phyloP scores from a whole-genome alignment of 1,284 basidiomycete species.

The Phellopilus nigrolimitatus region DNA sequence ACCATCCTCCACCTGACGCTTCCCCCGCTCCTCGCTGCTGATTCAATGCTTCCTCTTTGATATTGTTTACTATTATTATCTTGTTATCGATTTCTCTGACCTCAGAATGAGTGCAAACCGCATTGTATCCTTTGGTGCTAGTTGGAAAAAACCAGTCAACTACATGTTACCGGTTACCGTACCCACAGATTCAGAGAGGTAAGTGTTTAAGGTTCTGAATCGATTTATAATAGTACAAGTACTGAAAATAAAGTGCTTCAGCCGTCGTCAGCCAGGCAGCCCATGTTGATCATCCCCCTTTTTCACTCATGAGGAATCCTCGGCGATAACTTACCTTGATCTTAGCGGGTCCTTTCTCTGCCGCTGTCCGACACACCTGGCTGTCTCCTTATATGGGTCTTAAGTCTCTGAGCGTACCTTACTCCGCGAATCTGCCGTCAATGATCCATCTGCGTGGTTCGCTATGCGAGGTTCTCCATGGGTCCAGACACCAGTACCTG shows the following conservation, averaged over 20 bases:
- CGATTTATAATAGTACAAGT: background rate
- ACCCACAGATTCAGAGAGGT: background rate
- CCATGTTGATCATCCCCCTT: no score
- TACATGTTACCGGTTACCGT: no score
- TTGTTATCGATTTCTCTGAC: background rate
- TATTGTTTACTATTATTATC: background rate
- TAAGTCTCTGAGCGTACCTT: background rate
- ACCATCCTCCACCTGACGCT: background rate
- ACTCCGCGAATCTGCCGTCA: conserved; percentile 16
- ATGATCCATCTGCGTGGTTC: conserved; percentile 8
- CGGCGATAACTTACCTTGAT: conserved; percentile 2
- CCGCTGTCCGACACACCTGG: conserved; percentile 1
- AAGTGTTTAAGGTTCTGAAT: background rate
- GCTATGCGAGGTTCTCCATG: background rate
- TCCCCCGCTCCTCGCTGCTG: background rate
- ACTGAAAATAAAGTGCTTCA: no score
- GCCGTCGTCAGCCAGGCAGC: no score
- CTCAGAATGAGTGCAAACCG: background rate
- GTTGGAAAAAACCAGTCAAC: no score
- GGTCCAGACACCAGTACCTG: background rate
- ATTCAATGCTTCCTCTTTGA: background rate
- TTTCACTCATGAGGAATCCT: conserved; percentile 13
- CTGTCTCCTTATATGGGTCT: background rate
- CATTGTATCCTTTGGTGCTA: background rate
- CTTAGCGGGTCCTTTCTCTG: background rate